Percentiles rank a stretch among this genome's conserved stretches.
Evolutionary conservation across 2,329 filamentous ascomycete genomes (phyloP).

Genomic region (Rutstroemia sp.): DNA sequence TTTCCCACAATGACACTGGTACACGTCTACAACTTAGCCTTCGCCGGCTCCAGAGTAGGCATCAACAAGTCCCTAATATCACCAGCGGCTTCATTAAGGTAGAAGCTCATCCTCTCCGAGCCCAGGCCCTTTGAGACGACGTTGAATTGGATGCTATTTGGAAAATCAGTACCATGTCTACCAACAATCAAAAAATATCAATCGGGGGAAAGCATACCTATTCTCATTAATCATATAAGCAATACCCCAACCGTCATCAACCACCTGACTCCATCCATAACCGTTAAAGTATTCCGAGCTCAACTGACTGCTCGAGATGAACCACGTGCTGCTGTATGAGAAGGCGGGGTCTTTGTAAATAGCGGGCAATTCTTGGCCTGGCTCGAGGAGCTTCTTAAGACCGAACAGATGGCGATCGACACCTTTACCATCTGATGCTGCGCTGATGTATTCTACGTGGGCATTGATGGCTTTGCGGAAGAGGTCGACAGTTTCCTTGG

Average conservation of each 20-base stretch:
- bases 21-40: constrained; percentile 70
- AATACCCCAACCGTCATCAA: constrained; percentile 92
- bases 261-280: constrained; percentile 97
- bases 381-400: constrained; percentile 79
- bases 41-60: constrained; percentile 69
- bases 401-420: constrained; percentile 97
- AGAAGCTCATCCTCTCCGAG: constrained; percentile 90
- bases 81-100: constrained; percentile 84
- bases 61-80: constrained; percentile 84
- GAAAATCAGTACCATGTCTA: not conserved
- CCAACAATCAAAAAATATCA: not conserved
- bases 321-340: constrained; percentile 81
- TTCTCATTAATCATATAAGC: constrained; percentile 99
- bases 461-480: constrained; percentile 76
- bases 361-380: constrained; percentile 72
- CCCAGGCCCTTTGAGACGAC: constrained; percentile 90
- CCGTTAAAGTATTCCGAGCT: constrained; percentile 98
- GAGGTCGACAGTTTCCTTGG: constrained; percentile 60
- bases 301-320: constrained; percentile 79
- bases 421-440: constrained; percentile 85
- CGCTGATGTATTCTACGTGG: constrained; percentile 84
- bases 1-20: not conserved
- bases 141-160: constrained; percentile 84
- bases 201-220: constrained; percentile 46
- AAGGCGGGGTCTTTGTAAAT: constrained; percentile 86